These are phyloP conservation scores for Calamus simplicifolius DNA, from an alignment of 176 grass and related monocot species.

Conservation along the genomic window DNA sequence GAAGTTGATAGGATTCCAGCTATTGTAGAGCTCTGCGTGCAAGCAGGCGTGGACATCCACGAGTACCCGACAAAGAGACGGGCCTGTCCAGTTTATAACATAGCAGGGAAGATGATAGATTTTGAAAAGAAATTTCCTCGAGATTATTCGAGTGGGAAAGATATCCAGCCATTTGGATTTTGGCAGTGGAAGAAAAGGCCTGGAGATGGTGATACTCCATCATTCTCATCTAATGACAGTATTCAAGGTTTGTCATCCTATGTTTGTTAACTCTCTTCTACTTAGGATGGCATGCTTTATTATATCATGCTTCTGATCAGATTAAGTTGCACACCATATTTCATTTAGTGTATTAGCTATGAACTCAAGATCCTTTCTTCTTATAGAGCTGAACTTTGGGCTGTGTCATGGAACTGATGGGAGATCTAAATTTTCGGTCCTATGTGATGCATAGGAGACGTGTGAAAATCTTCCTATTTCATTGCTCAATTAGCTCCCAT, in stretches of 20 bases:
- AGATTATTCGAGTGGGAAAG: slow-evolving; percentile 14
- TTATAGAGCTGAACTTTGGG: too few relatives aligned
- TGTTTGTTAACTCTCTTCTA: not conserved
- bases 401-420: too few relatives aligned
- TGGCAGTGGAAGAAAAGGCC: slow-evolving; percentile 13
- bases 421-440: too few relatives aligned
- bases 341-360: too few relatives aligned
- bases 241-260: slow-evolving; percentile 8
- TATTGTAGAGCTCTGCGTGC: slow-evolving; percentile 20
- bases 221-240: not conserved
- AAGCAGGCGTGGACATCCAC: slow-evolving; percentile 13
- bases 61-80: slow-evolving; percentile 25
- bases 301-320: too few relatives aligned
- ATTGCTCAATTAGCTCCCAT: too few relatives aligned
- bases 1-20: slow-evolving; percentile 22
- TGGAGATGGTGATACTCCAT: not conserved
- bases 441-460: too few relatives aligned
- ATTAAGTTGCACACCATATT: too few relatives aligned
- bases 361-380: too few relatives aligned
- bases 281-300: not conserved
- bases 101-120: slow-evolving; percentile 26
- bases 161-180: slow-evolving; percentile 22
- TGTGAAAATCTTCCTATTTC: too few relatives aligned
- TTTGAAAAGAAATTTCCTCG: slow-evolving; percentile 23
- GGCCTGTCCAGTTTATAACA: slow-evolving; percentile 16